Percentiles rank a stretch among this genome's conserved stretches.
Conservation (phyloP, 2,329 filamentous ascomycete genomes). For the Sporothrix luriei region DNA sequence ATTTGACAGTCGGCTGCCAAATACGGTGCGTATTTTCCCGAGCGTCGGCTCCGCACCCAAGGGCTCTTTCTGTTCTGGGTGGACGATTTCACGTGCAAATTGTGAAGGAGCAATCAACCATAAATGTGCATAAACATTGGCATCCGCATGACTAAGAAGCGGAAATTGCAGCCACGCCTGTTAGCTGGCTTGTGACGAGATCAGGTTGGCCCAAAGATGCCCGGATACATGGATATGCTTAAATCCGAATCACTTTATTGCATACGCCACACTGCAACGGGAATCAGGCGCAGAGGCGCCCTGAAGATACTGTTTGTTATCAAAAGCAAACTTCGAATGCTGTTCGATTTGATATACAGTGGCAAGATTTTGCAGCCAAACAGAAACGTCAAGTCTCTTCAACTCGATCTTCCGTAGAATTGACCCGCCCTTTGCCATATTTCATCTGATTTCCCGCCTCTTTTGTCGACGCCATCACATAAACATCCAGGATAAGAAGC, state of each 20-base stretch:
- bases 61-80: neutral
- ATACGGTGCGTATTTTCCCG: conserved; percentile 1
- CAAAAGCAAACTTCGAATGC: too few relatives aligned
- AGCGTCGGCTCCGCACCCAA: neutral
- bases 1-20: conserved; percentile 15
- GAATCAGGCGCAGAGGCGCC: too few relatives aligned
- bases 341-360: too few relatives aligned
- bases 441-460: neutral
- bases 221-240: neutral
- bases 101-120: neutral
- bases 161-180: neutral
- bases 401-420: too few relatives aligned
- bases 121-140: neutral
- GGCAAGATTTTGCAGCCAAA: too few relatives aligned
- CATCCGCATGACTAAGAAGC: neutral
- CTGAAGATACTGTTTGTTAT: too few relatives aligned
- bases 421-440: neutral
- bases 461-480: neutral
- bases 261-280: neutral
- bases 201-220: neutral
- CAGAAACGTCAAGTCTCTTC: too few relatives aligned
- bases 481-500: neutral
- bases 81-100: conserved; percentile 24
- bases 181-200: conserved; percentile 5
- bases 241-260: neutral